Evolutionary conservation across 768 basidiomycete genomes (phyloP), one percentile per base, ranked within the genome.

Genomic region (Mycena belliarum): DNA sequence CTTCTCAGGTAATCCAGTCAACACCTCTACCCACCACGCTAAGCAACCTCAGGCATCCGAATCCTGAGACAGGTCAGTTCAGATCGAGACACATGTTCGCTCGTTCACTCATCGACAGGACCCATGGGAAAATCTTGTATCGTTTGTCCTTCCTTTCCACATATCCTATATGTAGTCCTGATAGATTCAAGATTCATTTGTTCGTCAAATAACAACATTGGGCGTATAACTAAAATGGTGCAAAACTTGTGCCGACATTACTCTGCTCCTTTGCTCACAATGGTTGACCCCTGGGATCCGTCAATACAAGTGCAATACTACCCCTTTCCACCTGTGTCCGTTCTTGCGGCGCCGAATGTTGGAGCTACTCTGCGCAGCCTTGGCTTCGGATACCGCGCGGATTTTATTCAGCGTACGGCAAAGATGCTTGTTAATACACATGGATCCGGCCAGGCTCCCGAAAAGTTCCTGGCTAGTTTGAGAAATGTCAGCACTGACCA

Each of bases 151-250:
- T 11, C 23, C 18, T 35, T 20, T 2, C 2, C 23, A 15, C 41
- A 47, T n/a, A n/a, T 43, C 25, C 38, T 33, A 23, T 32, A 11
- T 55, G 29, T 32, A 47, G 15, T 21, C 52, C 6, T 51, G 41
- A 42, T 37, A 20, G 41, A 11, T 32, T 41, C 32, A 46, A 96
- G 95, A 10, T 99, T 99, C 75, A 97, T 99, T 63, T 98, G 96
- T 69, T 97, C 95, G 3, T 92, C 93, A 3, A 98, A 98, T 68
- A 98, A 98, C 71, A 95, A 98, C 65, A 98, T 99, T 49, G 74
- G 85, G 6, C 90, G 97, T 7, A 99, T 99, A 65, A 90, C 93
- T 16, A 91, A 89, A 55, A 95, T 98, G 89, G 86, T 98, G 26
- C 88, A 92, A 59, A 80, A 83, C 20, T 82, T 98, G 15, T 93